Percentiles rank a stretch among this genome's conserved stretches.
Evolutionary conservation across 2,329 filamentous ascomycete genomes (phyloP).

Genomic region (Nemania bipapillata): DNA sequence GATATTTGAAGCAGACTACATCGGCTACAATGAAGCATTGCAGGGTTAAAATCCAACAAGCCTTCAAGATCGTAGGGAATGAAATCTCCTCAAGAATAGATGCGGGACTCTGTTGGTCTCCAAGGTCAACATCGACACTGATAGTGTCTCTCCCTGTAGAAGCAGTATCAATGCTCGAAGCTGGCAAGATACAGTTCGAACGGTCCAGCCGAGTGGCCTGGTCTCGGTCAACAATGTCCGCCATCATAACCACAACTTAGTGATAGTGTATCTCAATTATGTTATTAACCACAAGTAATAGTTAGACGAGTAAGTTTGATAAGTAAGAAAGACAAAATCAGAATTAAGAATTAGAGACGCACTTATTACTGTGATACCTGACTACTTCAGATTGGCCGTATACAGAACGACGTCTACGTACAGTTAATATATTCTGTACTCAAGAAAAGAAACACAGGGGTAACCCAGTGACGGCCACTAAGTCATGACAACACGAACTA

Average conservation of each 20-base stretch:
- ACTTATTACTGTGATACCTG: conserved; percentile 5
- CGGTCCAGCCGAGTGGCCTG: conserved; percentile 32
- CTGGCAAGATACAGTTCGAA: conserved; percentile 35
- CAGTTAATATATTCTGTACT: conserved; percentile 20
- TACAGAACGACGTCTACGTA: conserved; percentile 8
- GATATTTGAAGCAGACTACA: conserved; percentile 38
- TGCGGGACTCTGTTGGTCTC: conserved; percentile 16
- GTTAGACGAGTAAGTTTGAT: background rate
- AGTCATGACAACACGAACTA: background rate
- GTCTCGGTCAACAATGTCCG: conserved; percentile 28
- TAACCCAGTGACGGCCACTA: conserved; percentile 1
- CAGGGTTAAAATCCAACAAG: conserved; percentile 36
- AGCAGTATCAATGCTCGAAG: conserved; percentile 21
- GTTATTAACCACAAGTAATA: background rate
- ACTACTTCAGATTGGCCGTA: background rate
- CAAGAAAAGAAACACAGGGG: background rate
- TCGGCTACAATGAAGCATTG: conserved; percentile 40
- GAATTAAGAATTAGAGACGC: conserved; percentile 10
- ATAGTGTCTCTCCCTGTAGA: conserved; percentile 24
- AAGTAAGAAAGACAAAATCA: background rate
- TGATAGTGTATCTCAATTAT: background rate
- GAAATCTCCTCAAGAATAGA: conserved; percentile 12
- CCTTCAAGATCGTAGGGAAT: conserved; percentile 30
- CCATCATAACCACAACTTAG: conserved; percentile 14
- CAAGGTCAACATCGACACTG: conserved; percentile 28